Base-by-base conservation (phyloP, 805 yeast species). In the Cyberlindnera sargentensis region DNA sequence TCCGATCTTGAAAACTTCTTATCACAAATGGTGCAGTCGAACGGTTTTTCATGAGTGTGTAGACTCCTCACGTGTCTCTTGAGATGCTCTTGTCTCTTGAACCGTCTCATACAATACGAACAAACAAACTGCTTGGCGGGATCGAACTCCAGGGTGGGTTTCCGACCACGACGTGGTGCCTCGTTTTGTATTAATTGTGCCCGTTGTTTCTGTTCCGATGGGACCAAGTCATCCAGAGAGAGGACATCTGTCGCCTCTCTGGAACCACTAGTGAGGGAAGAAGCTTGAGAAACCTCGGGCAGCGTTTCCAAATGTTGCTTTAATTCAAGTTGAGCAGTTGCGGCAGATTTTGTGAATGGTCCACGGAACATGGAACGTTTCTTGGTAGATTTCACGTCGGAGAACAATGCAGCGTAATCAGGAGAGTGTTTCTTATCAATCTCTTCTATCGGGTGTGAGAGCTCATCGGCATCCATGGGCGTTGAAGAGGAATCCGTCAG, bases 11-110 rank as follows among this genome's bases (percentile, higher is more conserved):
- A 78, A 51, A 82, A 82, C 52, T 78, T 76, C 57, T 81, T 79
- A 31, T 71, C 72, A 55, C 88, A 82, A 24, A 75, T 66, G 8
- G 67, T 65, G 60, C 88, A 82, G 45, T 71, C 75, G 60, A 71
- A 81, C 0, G 88, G 91, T 60, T 81, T 83, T 44, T 80, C 87
- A 43, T 80, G 72, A 31, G 84, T 82, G 55, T 84, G 93, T 47
- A 84, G 67, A 20, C 87, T 78, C 45, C 90, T 66, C 57, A 80
- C 76, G 55, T 84, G 93, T 47, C 93, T 71, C 58, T 81, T 82
- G 52, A 84, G 64, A 60, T 84, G 93, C 55, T 84, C 93, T 58
- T 82, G 87, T 51, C 93, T 71, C 57, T 81, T 78, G 63, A 84
- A 84, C 37, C 76, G 60, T 51, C 90, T 71, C 39, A 74, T 70